Conservation (phyloP, 176 grass and related monocot species). For the Oryza rufipogon region DNA sequence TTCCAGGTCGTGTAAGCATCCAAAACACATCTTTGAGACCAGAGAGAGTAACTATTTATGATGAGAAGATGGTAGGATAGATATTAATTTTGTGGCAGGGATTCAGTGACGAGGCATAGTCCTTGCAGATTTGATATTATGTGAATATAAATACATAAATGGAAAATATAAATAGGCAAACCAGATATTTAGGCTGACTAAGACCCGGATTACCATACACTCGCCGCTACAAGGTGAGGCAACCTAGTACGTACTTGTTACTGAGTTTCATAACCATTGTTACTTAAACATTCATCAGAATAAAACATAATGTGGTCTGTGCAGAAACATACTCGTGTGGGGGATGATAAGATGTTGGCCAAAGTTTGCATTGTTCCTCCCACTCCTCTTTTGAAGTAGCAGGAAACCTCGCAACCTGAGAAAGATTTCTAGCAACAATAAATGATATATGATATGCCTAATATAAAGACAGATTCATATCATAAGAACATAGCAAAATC, state of each 20-base stretch:
- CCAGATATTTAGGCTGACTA: too few relatives aligned
- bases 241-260: too few relatives aligned
- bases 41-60: neutral
- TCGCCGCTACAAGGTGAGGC: too few relatives aligned
- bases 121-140: neutral
- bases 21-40: too few relatives aligned
- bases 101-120: too few relatives aligned
- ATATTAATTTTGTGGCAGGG: too few relatives aligned
- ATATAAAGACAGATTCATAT: neutral
- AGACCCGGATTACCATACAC: too few relatives aligned
- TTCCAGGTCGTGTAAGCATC: too few relatives aligned
- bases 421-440: conserved; percentile 34
- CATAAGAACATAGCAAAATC: conserved; percentile 9
- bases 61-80: neutral
- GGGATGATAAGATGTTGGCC: conserved; percentile 98
- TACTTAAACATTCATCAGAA: conserved; percentile 11
- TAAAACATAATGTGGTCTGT: conserved; percentile 5
- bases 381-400: conserved; percentile 90
- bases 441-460: conserved; percentile 35
- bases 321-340: conserved; percentile 54
- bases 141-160: too few relatives aligned
- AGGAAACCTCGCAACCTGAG: conserved; percentile 74
- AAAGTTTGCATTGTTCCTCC: conserved; percentile 92
- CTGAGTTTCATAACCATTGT: too few relatives aligned
- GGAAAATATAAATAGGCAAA: too few relatives aligned